These are phyloP conservation scores for Barbarea vulgaris DNA, from an alignment of 345 rosid species.

Conservation along the genomic window DNA sequence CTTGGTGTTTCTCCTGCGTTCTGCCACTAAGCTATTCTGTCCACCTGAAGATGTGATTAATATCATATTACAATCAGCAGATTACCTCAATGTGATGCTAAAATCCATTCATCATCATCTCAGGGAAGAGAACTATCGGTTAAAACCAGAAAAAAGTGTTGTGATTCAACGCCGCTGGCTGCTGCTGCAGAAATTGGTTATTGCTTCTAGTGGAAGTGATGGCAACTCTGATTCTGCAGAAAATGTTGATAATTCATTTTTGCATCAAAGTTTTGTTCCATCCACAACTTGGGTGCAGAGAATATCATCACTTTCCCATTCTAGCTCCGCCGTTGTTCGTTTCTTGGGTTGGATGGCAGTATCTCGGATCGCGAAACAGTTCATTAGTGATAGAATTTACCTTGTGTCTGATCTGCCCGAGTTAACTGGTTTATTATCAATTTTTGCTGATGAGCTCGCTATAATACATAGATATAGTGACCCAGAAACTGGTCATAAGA, in stretches of 20 bases:
- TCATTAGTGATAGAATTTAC: slow-evolving; percentile 53
- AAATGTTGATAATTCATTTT: slow-evolving; percentile 44
- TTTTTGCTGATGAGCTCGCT: slow-evolving; percentile 77
- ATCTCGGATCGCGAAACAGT: slow-evolving; percentile 66
- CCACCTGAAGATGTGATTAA: slow-evolving; percentile 62
- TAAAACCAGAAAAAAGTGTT: slow-evolving; percentile 49
- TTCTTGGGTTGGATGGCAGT: slow-evolving; percentile 94
- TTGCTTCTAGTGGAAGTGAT: slow-evolving; percentile 67
- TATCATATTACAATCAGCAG: slow-evolving; percentile 62
- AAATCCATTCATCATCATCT: slow-evolving; percentile 49
- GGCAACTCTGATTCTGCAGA: slow-evolving; percentile 50
- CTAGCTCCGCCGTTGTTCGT: slow-evolving; percentile 65
- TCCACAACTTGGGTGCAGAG: slow-evolving; percentile 68
- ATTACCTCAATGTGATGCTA: slow-evolving; percentile 57
- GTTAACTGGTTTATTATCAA: slow-evolving; percentile 58
- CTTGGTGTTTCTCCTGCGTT: slow-evolving; percentile 66
- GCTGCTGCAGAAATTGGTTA: slow-evolving; percentile 67
- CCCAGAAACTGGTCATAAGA: slow-evolving; percentile 43
- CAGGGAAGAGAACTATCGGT: slow-evolving; percentile 52
- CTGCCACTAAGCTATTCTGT: slow-evolving; percentile 68
- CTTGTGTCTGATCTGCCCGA: slow-evolving; percentile 71
- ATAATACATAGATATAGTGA: slow-evolving; percentile 47
- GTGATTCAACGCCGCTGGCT: slow-evolving; percentile 62
- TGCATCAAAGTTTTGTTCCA: slow-evolving; percentile 61
- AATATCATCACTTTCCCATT: slow-evolving; percentile 61